A percentile compares a stretch with the other conserved stretches of the same genome.
phyloP scores from a whole-genome alignment of 2,329 filamentous ascomycete genomes.

The Xylaria sp. region DNA sequence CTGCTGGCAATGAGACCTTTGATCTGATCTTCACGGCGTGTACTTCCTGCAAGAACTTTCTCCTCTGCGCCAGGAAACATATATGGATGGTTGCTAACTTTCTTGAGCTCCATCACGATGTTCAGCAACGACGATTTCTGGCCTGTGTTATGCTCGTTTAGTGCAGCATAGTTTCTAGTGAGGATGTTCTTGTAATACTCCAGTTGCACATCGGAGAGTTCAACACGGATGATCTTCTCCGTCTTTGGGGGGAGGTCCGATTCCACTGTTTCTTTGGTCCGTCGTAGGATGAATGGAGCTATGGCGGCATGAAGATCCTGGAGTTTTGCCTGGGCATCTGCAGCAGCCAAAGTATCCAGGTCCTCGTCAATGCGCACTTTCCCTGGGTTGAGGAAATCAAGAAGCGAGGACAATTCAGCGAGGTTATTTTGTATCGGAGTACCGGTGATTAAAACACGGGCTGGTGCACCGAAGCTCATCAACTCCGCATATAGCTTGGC shows the following conservation, averaged over 20 bases:
- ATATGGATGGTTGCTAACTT: slow-evolving; percentile 97
- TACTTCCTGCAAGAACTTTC: slow-evolving; percentile 79
- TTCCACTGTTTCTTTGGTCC: slow-evolving; percentile 97
- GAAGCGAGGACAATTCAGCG: slow-evolving; percentile 86
- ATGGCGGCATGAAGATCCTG: slow-evolving; percentile 84
- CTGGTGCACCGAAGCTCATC: slow-evolving; percentile 83
- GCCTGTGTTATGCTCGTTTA: slow-evolving; percentile 87
- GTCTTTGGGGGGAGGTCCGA: slow-evolving; percentile 96
- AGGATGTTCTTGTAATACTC: slow-evolving; percentile 99
- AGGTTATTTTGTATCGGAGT: slow-evolving; percentile 98
- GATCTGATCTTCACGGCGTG: slow-evolving; percentile 85
- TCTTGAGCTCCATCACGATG: slow-evolving; percentile 99
- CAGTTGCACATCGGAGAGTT: slow-evolving; percentile 92
- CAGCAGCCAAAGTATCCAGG: slow-evolving; percentile 77
- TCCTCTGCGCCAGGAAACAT: slow-evolving; percentile 97
- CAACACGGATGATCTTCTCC: slow-evolving; percentile 98
- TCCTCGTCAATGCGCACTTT: slow-evolving; percentile 90
- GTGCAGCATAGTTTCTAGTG: slow-evolving; percentile 91
- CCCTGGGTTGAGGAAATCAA: slow-evolving; percentile 98
- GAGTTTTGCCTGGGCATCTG: slow-evolving; percentile 85
- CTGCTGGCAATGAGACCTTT: slow-evolving; percentile 95
- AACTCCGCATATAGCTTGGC: slow-evolving; percentile 90
- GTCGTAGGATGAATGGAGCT: slow-evolving; percentile 90
- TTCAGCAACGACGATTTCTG: slow-evolving; percentile 96
- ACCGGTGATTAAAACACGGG: slow-evolving; percentile 91